Evolutionary conservation across 2,329 filamentous ascomycete genomes (phyloP), one percentile per base, ranked within the genome.

Genomic region (Zarea fungicola): DNA sequence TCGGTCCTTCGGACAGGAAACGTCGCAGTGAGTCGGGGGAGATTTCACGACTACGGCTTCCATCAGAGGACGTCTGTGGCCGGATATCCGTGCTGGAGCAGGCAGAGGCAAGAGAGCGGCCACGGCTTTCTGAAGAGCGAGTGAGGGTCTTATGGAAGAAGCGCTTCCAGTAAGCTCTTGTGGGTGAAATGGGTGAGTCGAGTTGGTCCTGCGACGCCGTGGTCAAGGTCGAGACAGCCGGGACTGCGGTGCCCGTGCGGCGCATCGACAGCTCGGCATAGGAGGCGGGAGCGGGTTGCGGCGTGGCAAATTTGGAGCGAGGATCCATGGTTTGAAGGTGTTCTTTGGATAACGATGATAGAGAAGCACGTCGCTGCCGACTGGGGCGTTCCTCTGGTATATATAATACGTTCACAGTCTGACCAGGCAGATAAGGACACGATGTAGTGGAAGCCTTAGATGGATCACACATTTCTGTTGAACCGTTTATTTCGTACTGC

Each of bases 341-440:
- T 46, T 76, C 72, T 36, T 69, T 73, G 43, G 73, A 68, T 43
- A 83, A 68, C 6, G 82, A 85, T 57, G 72, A 83, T 56, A 81
- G 72, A 5, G 85, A 90, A 49, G 76, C 80, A 58, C 84, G 86
- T 53, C 85, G 79, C 52, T 75, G 68, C 51, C 81, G 75, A 54
- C 73, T 68, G 35, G 74, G 69, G 54, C 77, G 76, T 64, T 95
- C 85, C 28, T 81, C 72, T 13, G 92, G 92, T 10, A 97, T 81
- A 48, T 87, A 83, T 49, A 97, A 72, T 13, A 89, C 80, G 68
- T 97, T 96, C 62, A 96, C 81, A 2, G 79, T 78, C 66, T 96
- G 92, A 13, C 92, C 92, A 4, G 92, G 92, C 22, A 96, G 77
- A 54, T 92, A 83, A 29, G 92, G 90, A 62, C 92, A 97, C 36